These are phyloP conservation scores for Ceriops tagal DNA, from an alignment of 345 rosid genomes.

Conservation along the genomic window DNA sequence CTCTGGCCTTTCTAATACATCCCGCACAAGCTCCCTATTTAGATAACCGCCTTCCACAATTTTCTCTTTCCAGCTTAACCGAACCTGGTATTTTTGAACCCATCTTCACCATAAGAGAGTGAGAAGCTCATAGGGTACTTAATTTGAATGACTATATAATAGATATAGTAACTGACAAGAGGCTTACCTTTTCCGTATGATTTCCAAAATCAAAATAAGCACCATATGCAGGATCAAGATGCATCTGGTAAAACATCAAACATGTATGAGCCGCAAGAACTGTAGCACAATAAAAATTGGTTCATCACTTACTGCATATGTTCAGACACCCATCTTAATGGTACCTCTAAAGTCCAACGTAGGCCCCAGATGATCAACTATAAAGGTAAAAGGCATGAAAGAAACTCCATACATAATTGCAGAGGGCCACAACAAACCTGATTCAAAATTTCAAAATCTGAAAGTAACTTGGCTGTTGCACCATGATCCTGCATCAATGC, in stretches of 20 bases:
- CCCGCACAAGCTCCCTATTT: constrained; percentile 70
- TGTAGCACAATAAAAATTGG: neutral
- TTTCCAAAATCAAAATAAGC: constrained; percentile 89
- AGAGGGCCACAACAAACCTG: constrained; percentile 40
- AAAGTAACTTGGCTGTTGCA: constrained; percentile 55
- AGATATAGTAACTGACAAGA: constrained; percentile 2
- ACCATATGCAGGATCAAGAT: constrained; percentile 69
- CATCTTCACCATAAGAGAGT: constrained; percentile 10
- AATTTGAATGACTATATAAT: neutral
- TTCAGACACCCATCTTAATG: neutral
- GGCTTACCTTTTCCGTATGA: constrained; percentile 74
- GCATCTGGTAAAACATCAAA: constrained; percentile 54
- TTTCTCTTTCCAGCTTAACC: constrained; percentile 69
- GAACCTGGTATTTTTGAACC: constrained; percentile 50
- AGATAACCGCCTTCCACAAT: constrained; percentile 36
- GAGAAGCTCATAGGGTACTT: neutral
- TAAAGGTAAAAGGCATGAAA: neutral
- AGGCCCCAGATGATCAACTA: too few species aligned
- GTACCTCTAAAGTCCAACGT: neutral
- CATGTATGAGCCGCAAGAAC: neutral
- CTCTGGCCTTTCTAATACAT: constrained; percentile 60
- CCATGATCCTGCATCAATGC: constrained; percentile 56
- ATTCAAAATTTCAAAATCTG: constrained; percentile 73
- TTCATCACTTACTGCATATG: neutral
- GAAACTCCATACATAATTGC: neutral